Conservation (phyloP, 2,329 filamentous ascomycete species). For the Magnaporthiopsis poae region DNA sequence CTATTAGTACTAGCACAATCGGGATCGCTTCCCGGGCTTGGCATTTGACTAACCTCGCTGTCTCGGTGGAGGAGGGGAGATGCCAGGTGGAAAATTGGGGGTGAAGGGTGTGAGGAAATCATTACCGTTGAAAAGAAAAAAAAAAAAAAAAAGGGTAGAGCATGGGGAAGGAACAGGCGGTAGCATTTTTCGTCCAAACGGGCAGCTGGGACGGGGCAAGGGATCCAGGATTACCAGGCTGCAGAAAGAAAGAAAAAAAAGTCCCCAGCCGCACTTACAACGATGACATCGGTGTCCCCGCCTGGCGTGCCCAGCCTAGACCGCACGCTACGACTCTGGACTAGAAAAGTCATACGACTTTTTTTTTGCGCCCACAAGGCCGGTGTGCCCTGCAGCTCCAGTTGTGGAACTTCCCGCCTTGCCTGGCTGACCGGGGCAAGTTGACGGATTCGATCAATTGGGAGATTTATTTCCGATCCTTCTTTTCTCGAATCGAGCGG, state of each 20-base stretch:
- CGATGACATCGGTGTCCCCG: neutral
- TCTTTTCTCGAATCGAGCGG: slow-evolving; percentile 3
- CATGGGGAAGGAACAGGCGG: neutral
- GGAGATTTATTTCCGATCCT: neutral
- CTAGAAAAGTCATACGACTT: neutral
- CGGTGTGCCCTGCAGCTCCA: neutral
- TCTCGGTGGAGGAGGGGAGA: too few species aligned
- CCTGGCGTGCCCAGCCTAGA: too few species aligned
- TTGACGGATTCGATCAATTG: slow-evolving; percentile 2
- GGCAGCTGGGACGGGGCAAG: too few species aligned
- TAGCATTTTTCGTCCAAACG: neutral
- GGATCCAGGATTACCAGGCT: too few species aligned
- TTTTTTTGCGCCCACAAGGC: neutral
- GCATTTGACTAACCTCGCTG: too few species aligned
- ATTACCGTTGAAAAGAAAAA: neutral
- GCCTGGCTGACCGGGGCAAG: neutral
- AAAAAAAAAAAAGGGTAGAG: neutral
- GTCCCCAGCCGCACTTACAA: too few species aligned
- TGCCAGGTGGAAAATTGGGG: neutral
- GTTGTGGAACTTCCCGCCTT: neutral
- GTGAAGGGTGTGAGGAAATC: too few species aligned
- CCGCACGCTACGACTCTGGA: too few species aligned
- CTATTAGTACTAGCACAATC: too few species aligned
- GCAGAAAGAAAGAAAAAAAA: too few species aligned
- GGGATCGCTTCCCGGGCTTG: too few species aligned